Base-by-base conservation (phyloP, 2,329 filamentous ascomycete genomes). In the Drechslerella dactyloides region DNA sequence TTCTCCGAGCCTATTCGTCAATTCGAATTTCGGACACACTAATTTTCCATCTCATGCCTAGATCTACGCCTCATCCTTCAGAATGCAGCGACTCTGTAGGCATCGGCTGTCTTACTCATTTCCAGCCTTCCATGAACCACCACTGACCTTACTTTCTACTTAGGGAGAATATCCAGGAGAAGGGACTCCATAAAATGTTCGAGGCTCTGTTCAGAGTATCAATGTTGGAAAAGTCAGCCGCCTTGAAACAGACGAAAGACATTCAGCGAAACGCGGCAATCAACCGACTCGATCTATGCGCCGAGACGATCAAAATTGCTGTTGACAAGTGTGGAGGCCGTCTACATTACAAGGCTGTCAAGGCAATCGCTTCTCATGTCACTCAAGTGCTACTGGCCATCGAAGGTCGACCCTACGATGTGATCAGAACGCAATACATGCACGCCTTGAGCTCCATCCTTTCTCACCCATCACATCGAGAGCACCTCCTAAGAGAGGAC, bases 291-390 rank as follows among this genome's bases (percentile, higher is more conserved):
- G 83, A 85, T 60, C 84, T 86, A 76, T 90, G 87, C 76, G 89
- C 89, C 30, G 85, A 86, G 52, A 88, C 89, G 6, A 80, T 97
- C 64, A 88, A 91, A 60, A 82, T 88, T 24, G 85, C 89, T 23
- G 84, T 96, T 53, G 87, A 89, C 74, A 85, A 89, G 60, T 89
- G 90, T 21, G 82, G 88, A 33, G 80, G 83, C 19, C 88, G 85
- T 70, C 80, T 97, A 74, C 89, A 87, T 76, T 82, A 84, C 69
- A 96, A 91, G 78, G 93, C 92, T 0, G 83, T 93, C n/a, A 85
- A 88, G 75, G 86, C 89, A 4, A 82, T 97, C 15, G 83, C 96
- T 74, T 87, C 91, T 74, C 92, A 96, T 79, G 89, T 97, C 72
- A 88, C 86, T 1, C 87, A 96, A 74, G 86, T 87, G 17, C 82